phyloP scores from a whole-genome alignment of 768 basidiomycete genomes.

The Obba rivulosa region DNA sequence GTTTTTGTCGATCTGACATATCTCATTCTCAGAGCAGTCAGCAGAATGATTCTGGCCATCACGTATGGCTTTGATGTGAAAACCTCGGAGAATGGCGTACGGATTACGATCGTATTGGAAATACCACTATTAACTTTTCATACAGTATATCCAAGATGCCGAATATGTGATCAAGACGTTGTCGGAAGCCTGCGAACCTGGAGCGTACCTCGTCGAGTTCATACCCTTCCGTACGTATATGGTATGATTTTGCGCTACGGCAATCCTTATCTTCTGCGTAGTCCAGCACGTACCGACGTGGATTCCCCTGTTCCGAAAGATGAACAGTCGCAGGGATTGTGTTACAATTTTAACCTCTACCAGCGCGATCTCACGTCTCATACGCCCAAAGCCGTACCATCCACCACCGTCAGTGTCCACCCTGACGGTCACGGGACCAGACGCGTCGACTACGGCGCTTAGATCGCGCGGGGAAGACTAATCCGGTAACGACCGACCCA shows the following conservation, averaged over 20 bases:
- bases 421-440: too few relatives aligned
- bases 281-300: slow-evolving; percentile 19
- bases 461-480: too few relatives aligned
- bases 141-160: slow-evolving; percentile 35
- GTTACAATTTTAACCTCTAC: too few relatives aligned
- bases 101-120: background rate
- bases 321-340: slow-evolving; percentile 4
- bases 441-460: too few relatives aligned
- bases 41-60: slow-evolving; percentile 3
- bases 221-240: slow-evolving; percentile 4
- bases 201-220: slow-evolving; percentile 33
- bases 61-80: slow-evolving; percentile 5
- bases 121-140: slow-evolving; percentile 9
- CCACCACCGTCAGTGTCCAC: too few relatives aligned
- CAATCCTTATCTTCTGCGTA: slow-evolving; percentile 7
- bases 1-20: background rate
- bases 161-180: slow-evolving; percentile 31
- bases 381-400: too few relatives aligned
- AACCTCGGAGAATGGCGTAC: slow-evolving; percentile 5
- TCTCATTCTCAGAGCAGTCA: background rate
- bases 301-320: slow-evolving; percentile 15
- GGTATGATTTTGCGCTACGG: background rate
- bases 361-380: too few relatives aligned
- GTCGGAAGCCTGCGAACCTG: slow-evolving; percentile 30
- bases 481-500: too few relatives aligned